These are phyloP conservation scores for Blastobotrys mokoenaii DNA, from an alignment of 805 yeast genomes.

Conservation along the genomic window DNA sequence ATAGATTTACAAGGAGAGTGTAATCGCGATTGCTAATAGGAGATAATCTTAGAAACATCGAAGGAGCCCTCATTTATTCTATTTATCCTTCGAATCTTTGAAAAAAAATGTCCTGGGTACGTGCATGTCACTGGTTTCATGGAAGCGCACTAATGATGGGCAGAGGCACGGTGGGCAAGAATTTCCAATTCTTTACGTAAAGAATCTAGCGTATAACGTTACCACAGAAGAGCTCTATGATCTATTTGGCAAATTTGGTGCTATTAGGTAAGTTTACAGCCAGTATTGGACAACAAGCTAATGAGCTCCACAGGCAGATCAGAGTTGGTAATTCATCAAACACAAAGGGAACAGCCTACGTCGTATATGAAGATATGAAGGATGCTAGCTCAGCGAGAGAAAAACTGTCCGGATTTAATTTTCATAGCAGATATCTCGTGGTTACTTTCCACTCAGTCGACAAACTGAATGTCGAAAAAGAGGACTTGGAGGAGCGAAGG, in stretches of 20 bases:
- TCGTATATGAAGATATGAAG: conserved; percentile 41
- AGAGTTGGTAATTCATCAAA: conserved; percentile 35
- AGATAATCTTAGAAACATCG: too few species aligned
- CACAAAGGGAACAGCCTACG: conserved; percentile 45
- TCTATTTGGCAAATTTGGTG: conserved; percentile 48
- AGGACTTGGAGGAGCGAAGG: conserved; percentile 24
- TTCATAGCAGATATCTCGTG: conserved; percentile 50
- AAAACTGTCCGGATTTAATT: conserved; percentile 53
- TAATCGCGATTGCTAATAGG: too few species aligned
- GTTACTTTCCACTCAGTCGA: conserved; percentile 42
- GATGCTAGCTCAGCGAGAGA: conserved; percentile 44
- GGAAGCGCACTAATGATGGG: neutral
- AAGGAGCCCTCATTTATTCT: too few species aligned
- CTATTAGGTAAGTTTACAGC: conserved; percentile 28
- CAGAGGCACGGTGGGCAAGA: conserved; percentile 1
- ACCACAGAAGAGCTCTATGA: conserved; percentile 40
- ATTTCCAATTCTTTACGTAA: conserved; percentile 38
- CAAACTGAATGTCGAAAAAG: conserved; percentile 22
- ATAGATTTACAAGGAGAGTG: too few species aligned
- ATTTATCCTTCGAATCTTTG: too few species aligned
- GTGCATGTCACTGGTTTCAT: neutral
- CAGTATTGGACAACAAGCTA: neutral
- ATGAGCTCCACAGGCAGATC: conserved; percentile 34
- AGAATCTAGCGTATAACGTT: conserved; percentile 48
- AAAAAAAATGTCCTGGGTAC: conserved; percentile 1